Evolutionary conservation across 192 early-diverging fungal species (phyloP), one percentile per base, ranked within the genome.

Genomic region (Backusella luteola): DNA sequence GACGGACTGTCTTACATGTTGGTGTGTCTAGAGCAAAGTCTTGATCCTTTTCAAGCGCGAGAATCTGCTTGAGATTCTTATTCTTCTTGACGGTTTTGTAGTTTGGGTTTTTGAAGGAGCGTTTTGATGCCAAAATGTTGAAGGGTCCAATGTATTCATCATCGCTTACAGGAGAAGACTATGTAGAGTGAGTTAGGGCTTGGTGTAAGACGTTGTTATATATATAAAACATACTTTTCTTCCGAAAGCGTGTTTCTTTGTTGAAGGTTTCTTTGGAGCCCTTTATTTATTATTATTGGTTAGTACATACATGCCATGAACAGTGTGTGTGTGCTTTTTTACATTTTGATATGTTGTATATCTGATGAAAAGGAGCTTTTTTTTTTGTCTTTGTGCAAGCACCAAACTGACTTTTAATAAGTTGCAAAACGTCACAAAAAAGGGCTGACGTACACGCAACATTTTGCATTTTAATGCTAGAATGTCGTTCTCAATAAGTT

Each of bases 31-130:
- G 76, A 1, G 88, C 83, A 68, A 85, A 77, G 38, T 86, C 87
- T 53, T 83, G 79, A 8, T 78, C 79, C 78, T 91, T 91, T 80
- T 96, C 95, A 66, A 87, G 79, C 3, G 91, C 81, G 3, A 94
- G 80, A 12, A 96, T 89, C 81, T 96, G 95, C 73, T 95, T 95
- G 71, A 96, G 82, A 67, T 92, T 93, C 79, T 90, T 94, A 80
- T 85, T 89, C 80, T 93, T 92, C 39, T 91, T 91, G 14, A 89
- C 77, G 32, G 89, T 79, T 67, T 82, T 81, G 83, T 91, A 94
- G 34, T 83, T 84, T 34, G 86, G 49, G 75, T 84, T 93, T 79
- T 95, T 96, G 85, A 95, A 96, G n/a, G 92, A 89, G 73, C 67
- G 39, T 35, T 66, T 44, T 1, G 32, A 52, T 6, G 32, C 39